These are phyloP conservation scores for Verticillium dahliae DNA, from an alignment of 2,329 filamentous ascomycete species.

Conservation along the genomic window DNA sequence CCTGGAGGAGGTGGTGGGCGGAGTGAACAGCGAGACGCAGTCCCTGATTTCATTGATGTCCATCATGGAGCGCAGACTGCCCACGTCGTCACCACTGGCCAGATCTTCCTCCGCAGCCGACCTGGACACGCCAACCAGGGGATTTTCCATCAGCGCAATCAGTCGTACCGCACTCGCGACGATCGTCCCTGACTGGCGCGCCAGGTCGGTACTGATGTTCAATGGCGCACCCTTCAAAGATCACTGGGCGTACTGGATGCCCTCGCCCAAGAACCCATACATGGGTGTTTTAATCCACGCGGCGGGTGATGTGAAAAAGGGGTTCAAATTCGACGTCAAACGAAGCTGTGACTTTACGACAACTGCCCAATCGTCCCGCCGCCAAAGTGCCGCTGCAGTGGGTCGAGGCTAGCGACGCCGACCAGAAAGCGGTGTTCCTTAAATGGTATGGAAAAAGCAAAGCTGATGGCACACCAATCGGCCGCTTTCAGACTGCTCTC, in stretches of 20 bases:
- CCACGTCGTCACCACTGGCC: too few relatives aligned
- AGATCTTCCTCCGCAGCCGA: too few relatives aligned
- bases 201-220: constrained; percentile 15
- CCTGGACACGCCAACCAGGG: too few relatives aligned
- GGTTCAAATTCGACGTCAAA: constrained; percentile 23
- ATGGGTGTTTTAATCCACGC: constrained; percentile 23
- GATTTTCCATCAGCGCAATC: too few relatives aligned
- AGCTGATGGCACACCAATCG: constrained; percentile 7
- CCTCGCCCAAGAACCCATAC: constrained; percentile 8
- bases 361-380: constrained; percentile 8
- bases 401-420: constrained; percentile 15
- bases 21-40: too few relatives aligned
- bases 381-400: constrained; percentile 22
- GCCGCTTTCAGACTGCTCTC: too few relatives aligned
- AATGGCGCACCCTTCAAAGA: constrained; percentile 26
- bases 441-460: constrained; percentile 12
- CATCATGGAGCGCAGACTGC: too few relatives aligned
- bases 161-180: too few relatives aligned
- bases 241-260: constrained; percentile 26
- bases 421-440: constrained; percentile 16
- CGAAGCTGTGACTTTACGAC: constrained; percentile 16
- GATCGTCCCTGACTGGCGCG: too few relatives aligned
- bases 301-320: constrained; percentile 21
- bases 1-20: too few relatives aligned
- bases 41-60: too few relatives aligned